Evolutionary conservation across 192 early-diverging fungal genomes (phyloP).

Genomic region (Entomortierella beljakovae): DNA sequence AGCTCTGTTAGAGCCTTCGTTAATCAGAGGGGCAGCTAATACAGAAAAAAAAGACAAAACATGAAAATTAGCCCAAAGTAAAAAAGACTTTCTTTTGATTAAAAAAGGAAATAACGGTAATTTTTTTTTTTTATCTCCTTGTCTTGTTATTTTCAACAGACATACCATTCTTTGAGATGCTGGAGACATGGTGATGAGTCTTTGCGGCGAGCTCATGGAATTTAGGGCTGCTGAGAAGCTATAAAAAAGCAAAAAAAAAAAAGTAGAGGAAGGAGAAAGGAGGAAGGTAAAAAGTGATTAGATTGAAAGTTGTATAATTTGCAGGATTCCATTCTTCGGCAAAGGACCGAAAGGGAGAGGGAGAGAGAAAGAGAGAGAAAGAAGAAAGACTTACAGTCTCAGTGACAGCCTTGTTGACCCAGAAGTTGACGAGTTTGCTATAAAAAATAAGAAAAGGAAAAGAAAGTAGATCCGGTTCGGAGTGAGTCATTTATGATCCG

Average conservation of each 20-base stretch:
- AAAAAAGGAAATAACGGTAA: too few relatives aligned
- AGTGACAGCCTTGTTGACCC: slow-evolving; percentile 56
- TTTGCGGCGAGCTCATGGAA: slow-evolving; percentile 52
- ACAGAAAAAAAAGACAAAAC: neutral
- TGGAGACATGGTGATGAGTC: slow-evolving; percentile 50
- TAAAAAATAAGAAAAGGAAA: neutral
- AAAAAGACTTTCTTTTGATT: too few relatives aligned
- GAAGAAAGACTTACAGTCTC: slow-evolving; percentile 38
- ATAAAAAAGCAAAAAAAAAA: neutral
- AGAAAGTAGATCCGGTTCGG: neutral
- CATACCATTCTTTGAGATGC: slow-evolving; percentile 48
- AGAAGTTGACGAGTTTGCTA: slow-evolving; percentile 57
- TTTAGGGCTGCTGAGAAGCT: slow-evolving; percentile 51
- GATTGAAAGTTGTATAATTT: too few relatives aligned
- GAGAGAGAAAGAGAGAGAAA: neutral
- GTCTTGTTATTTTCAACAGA: neutral
- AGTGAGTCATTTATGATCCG: slow-evolving; percentile 5
- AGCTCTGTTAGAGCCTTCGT: slow-evolving; percentile 44
- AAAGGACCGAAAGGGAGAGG: too few relatives aligned
- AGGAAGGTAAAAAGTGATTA: neutral
- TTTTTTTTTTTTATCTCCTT: neutral
- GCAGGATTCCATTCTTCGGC: too few relatives aligned
- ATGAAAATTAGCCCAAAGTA: slow-evolving; percentile 1
- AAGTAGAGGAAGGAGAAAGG: neutral
- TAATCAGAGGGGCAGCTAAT: slow-evolving; percentile 35